Percentiles rank a stretch among this genome's conserved stretches.
phyloP scores from a whole-genome alignment of 257 asterid genomes.

The Echium plantagineum region DNA sequence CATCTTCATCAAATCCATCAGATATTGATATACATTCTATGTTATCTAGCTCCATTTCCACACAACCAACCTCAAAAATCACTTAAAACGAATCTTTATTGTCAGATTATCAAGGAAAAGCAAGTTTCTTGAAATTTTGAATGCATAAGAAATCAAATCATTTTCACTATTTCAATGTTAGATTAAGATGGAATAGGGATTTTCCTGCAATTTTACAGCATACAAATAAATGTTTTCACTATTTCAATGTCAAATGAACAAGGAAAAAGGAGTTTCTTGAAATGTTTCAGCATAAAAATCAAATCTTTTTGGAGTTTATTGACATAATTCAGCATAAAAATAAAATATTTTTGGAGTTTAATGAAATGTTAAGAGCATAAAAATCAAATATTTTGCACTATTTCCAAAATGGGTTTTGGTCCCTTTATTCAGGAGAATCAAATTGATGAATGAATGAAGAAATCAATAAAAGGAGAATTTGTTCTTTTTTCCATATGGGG shows the following conservation, averaged over 20 bases:
- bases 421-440: neutral
- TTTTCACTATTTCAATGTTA: too few relatives aligned
- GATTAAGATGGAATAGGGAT: too few relatives aligned
- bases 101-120: neutral
- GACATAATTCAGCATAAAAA: too few relatives aligned
- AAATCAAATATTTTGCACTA: neutral
- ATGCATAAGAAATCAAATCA: too few relatives aligned
- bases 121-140: neutral
- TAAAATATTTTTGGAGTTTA: neutral
- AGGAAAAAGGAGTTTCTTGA: too few relatives aligned
- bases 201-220: too few relatives aligned
- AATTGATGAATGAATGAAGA: constrained; percentile 2
- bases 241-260: too few relatives aligned
- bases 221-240: too few relatives aligned
- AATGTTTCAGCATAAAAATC: too few relatives aligned
- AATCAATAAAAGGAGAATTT: constrained; percentile 7
- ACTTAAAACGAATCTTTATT: neutral
- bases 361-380: neutral
- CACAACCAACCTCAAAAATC: neutral
- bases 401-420: neutral
- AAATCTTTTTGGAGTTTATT: neutral
- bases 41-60: constrained; percentile 27
- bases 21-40: constrained; percentile 34
- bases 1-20: constrained; percentile 26
- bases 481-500: constrained; percentile 12